Evolutionary conservation across 495 filamentous ascomycete species (phyloP), one percentile per base, ranked within the genome.

Genomic region (Poronia punctata): DNA sequence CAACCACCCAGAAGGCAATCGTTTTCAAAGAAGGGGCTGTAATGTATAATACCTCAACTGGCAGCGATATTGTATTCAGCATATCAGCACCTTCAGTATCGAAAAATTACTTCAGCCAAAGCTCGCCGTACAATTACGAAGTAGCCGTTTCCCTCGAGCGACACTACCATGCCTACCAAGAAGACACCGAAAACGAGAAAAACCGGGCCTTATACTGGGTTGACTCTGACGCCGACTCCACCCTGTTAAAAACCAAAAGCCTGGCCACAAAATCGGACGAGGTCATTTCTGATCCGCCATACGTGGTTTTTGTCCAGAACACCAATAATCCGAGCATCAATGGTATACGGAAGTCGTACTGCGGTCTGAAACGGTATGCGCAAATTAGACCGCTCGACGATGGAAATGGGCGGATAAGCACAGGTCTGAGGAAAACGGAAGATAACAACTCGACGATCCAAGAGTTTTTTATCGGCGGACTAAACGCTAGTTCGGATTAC

Each of bases 61-160:
- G 68, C 3, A 64, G 63, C 8, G 75, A 84, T 52, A 67, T 95
- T 12, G 95, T 80, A 53, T 72, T 97, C 24, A 79, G 78, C 2
- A 69, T 99, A 1, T 67, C 70, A 19, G 88, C 87, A 3, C 81
- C 83, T 0, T 67, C 75, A 15, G 61, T 77, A 4, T 68, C 76
- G 21, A 55, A 44, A 4, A 54, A 56, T 5, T 57, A 56, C 5
- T 85, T 75, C 45, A 57, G 58, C 0, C 80, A 79, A 7, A 58
- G 53, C 2, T 45, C 30, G 3, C 40, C 51, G 25, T 97, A 84
- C 60, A 82, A 77, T 43, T 89, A 86, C 52, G 67, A 90, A 49
- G 62, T 99, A 4, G 84, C 86, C 2, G 81, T 78, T n/a, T 96
- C 92, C 5, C 82, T 81, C 26, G 83, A 93, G 46, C 71, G 50